Base-by-base conservation (phyloP, 169 alveolate genomes). In the Besnoitia besnoiti region DNA sequence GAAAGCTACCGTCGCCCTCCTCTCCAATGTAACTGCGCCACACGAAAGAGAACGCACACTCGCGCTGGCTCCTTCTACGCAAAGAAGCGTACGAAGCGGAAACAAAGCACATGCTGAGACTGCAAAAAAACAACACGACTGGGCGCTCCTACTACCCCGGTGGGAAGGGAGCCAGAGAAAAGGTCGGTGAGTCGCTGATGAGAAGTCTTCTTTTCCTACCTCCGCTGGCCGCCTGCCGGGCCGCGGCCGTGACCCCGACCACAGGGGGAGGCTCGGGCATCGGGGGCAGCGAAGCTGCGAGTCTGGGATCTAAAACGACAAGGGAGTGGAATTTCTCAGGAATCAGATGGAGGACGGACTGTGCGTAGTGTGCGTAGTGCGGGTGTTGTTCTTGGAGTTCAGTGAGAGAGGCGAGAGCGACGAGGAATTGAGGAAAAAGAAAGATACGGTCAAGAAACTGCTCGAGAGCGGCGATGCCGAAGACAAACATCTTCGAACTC, bases 381-480 rank as follows among this genome's bases (percentile, higher is more conserved):
- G 92, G 82, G 77, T 76, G 79, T 75, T 67, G 93, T 80, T 77
- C 37, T 35, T 77, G 87, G 16, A 77, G 33, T 77, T 37, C 87
- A 14, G 61, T 7, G 87, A 42, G 59, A 30, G 87, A 77, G 44
- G 87, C 55, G 40, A 92, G 59, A 42, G 90, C 85, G 62, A 87
- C 90, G 55, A 87, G 85, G 55, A 92, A 92, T 2, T 40, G 62
- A 37, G 94, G 94, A 47, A 55, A 92, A 37, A 35, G 39, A 46
- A 46, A 40, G 75, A 92, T 50, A 24, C 90, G 55, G 46, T 50
- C 90, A n/a, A 92, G 88, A 10, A 95, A 82, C 79, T 93, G 95
- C 37, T 95, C 95, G 87, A 95, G 94, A 0, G 97, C 97, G 37
- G 93, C 82, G 50, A 95, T 62, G 35, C 97, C 97, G 55, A 95